These are phyloP conservation scores for Trichosanthes truncata DNA, from an alignment of 306 rosid species.

Conservation along the genomic window DNA sequence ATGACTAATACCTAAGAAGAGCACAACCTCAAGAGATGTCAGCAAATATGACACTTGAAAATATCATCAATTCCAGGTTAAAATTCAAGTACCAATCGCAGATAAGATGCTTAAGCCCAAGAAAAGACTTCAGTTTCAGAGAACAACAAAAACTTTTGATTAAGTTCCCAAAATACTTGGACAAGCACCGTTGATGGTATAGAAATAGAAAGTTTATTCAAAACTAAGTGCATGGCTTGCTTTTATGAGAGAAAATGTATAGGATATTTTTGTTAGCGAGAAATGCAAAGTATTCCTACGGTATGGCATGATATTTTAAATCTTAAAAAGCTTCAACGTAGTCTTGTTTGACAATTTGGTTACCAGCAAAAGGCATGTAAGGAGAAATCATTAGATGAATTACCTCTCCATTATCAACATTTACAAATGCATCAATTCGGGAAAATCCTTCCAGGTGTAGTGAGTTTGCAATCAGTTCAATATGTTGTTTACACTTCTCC, in stretches of 20 bases:
- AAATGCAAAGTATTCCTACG: neutral
- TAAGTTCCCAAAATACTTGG: neutral
- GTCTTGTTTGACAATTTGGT: neutral
- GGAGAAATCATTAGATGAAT: neutral
- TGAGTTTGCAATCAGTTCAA: conserved; percentile 75
- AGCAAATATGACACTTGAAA: neutral
- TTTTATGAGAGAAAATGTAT: neutral
- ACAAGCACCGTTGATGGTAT: neutral
- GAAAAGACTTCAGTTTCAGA: neutral
- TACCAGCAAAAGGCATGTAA: neutral
- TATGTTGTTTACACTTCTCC: conserved; percentile 50
- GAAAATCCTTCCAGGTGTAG: conserved; percentile 87
- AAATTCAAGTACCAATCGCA: neutral
- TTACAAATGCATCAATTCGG: conserved; percentile 83
- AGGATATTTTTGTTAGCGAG: neutral
- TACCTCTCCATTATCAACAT: conserved; percentile 88
- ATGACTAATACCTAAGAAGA: conserved; percentile 60
- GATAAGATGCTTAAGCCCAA: neutral
- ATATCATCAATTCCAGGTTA: neutral
- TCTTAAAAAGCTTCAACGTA: neutral
- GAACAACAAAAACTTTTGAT: neutral
- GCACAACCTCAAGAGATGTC: neutral
- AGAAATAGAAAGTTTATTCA: neutral
- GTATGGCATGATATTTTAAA: neutral
- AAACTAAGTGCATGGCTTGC: neutral